A percentile compares a stretch with the other conserved stretches of the same genome.
phyloP scores from a whole-genome alignment of 257 asterid species.

The Nicotiana knightiana region DNA sequence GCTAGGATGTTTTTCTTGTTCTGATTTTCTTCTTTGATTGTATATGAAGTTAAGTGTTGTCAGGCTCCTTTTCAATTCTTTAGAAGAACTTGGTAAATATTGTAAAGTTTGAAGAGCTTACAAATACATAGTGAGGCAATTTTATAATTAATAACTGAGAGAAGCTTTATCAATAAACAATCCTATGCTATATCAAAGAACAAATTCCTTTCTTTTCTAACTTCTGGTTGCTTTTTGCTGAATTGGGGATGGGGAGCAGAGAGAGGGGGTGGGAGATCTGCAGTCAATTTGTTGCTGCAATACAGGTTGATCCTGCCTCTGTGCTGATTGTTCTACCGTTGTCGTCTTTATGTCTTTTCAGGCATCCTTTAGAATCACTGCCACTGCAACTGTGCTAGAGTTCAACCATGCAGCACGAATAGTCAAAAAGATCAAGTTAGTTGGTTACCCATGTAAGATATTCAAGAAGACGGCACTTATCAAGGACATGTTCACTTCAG shows the following conservation, averaged over 20 bases:
- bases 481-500: constrained; percentile 95
- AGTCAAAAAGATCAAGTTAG: constrained; percentile 87
- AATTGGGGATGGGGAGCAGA: not conserved
- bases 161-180: not conserved
- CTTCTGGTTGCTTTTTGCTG: not conserved
- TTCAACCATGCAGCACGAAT: constrained; percentile 86
- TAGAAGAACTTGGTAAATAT: not conserved
- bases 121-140: not conserved
- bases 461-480: constrained; percentile 94
- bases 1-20: not conserved
- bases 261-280: not conserved
- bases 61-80: not conserved
- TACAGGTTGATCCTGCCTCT: not conserved
- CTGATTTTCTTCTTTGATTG: not conserved
- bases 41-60: not conserved
- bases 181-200: not conserved
- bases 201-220: not conserved
- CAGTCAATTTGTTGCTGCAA: not conserved
- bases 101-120: not conserved
- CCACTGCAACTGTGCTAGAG: constrained; percentile 86
- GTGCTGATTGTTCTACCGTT: constrained; percentile 6
- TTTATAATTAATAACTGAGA: not conserved
- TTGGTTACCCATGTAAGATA: constrained; percentile 84
- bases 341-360: constrained; percentile 20
- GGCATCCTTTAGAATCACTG: constrained; percentile 91